phyloP scores from a whole-genome alignment of 345 rosid species.

The Cochlearia excelsa region DNA sequence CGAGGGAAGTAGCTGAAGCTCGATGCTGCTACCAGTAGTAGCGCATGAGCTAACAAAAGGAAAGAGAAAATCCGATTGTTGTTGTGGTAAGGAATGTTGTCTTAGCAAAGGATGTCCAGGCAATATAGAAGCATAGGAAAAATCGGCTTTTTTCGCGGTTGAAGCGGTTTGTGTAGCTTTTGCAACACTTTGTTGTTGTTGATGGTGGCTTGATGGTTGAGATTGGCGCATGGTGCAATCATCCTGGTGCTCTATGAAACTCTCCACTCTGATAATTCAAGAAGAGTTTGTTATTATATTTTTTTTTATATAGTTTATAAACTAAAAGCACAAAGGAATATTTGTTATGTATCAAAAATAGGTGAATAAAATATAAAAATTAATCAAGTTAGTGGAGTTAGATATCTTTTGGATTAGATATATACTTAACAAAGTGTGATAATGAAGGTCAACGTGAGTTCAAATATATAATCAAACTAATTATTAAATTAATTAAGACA shows the following conservation, averaged over 20 bases:
- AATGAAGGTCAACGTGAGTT: constrained; percentile 34
- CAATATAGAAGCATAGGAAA: constrained; percentile 43
- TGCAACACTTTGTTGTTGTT: constrained; percentile 28
- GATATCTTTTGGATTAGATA: constrained; percentile 32
- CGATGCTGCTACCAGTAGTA: constrained; percentile 22
- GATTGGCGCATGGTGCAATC: constrained; percentile 66
- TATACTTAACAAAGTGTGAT: constrained; percentile 32
- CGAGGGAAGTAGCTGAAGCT: constrained; percentile 37
- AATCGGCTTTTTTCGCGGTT: constrained; percentile 48
- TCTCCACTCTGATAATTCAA: constrained; percentile 68
- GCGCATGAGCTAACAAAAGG: constrained; percentile 22
- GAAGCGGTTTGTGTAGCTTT: constrained; percentile 38
- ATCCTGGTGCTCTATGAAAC: constrained; percentile 98
- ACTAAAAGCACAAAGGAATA: constrained; percentile 26
- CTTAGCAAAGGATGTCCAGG: constrained; percentile 39
- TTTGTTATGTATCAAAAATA: constrained; percentile 4
- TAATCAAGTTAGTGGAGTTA: constrained; percentile 32
- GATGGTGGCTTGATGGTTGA: constrained; percentile 44
- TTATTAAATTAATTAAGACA: constrained; percentile 3
- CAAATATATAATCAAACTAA: constrained; percentile 24
- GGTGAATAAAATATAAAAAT: constrained; percentile 9
- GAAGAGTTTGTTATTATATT: constrained; percentile 11
- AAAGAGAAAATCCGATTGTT: constrained; percentile 18
- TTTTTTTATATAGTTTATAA: background rate
- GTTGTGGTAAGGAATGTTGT: constrained; percentile 26